Base-by-base conservation (phyloP, 352 stramenopile species). In the Phytopythium aichiense region DNA sequence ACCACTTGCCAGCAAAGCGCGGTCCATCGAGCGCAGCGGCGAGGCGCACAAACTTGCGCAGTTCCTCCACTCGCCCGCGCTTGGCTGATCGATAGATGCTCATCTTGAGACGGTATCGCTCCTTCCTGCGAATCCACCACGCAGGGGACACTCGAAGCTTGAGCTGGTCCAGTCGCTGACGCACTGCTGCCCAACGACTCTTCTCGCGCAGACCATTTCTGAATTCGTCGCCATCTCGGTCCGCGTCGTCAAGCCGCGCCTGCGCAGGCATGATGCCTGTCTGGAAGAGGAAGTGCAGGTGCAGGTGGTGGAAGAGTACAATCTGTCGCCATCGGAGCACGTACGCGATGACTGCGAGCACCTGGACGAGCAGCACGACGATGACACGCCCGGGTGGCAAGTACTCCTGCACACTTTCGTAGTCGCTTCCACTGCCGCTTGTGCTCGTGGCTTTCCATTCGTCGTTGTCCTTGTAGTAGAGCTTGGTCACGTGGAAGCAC, bases 211-310 rank as follows among this genome's bases (percentile, higher is more conserved):
- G 22, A 25, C 4, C 4, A 13, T 16, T 12, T 13, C 13, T 7
- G 12, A 6, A 2, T 6, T 53, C 23, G 8, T 43, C 20, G 0
- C 31, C 20, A n/a, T 48, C 52, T 22, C n/a, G 33, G 31, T 88
- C 78, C 12, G 87, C 71, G 43, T 88, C 87, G 53, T 90, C 82
- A 23, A 92, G 88, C 18, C 80, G 77, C 18, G 78, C 81, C 7
- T 76, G 69, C 1, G 79, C 80, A 6, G 80, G 80, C 0, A 87
- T 61, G 58, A 75, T 87, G 33, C 82, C 82, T 7, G 77, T 69
- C 61, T 94, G 85, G 50, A 80, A 91, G 20, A 92, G 67, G 54
- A 91, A 86, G 38, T 92, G 82, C 51, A 90, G 81, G 58, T 91
- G 85, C 65, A 94, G 65, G 40, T 77, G 72, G 43, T 94, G 84